Conservation (phyloP, 768 basidiomycete genomes). For the Rhodotorula babjevae region DNA sequence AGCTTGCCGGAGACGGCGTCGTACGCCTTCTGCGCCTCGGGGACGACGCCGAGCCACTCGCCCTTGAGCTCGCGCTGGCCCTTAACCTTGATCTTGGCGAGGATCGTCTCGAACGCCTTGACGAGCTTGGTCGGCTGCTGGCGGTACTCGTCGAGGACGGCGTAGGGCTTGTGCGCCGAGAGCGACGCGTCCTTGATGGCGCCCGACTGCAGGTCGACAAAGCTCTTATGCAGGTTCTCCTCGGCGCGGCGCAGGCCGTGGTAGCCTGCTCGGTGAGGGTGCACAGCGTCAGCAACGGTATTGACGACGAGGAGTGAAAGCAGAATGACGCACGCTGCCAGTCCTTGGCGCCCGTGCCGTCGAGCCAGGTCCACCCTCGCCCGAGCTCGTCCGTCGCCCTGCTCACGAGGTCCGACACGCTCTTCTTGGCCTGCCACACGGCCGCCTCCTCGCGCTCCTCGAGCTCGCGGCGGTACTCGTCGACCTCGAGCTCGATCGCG, state of each 20-base stretch:
- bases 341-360: constrained; percentile 38
- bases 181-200: constrained; percentile 27
- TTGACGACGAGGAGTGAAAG: background rate
- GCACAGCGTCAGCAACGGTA: background rate
- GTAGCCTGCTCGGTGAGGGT: constrained; percentile 7
- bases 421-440: constrained; percentile 29
- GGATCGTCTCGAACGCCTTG: constrained; percentile 18
- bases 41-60: constrained; percentile 32
- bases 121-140: constrained; percentile 15
- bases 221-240: constrained; percentile 18
- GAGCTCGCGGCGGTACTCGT: constrained; percentile 25
- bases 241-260: constrained; percentile 32
- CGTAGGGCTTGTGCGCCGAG: constrained; percentile 11
- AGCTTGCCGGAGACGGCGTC: constrained; percentile 24
- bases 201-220: constrained; percentile 15
- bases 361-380: constrained; percentile 19
- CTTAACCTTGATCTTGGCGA: constrained; percentile 36
- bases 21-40: constrained; percentile 30
- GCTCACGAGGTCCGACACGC: constrained; percentile 25
- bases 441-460: constrained; percentile 23
- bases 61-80: constrained; percentile 37
- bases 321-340: constrained; percentile 35
- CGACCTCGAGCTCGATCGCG: constrained; percentile 23
- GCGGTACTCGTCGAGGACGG: constrained; percentile 23
- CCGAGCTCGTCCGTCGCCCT: constrained; percentile 32